These are phyloP conservation scores for Rhodotorula glutinis DNA, from an alignment of 1,284 basidiomycete genomes.

Conservation along the genomic window DNA sequence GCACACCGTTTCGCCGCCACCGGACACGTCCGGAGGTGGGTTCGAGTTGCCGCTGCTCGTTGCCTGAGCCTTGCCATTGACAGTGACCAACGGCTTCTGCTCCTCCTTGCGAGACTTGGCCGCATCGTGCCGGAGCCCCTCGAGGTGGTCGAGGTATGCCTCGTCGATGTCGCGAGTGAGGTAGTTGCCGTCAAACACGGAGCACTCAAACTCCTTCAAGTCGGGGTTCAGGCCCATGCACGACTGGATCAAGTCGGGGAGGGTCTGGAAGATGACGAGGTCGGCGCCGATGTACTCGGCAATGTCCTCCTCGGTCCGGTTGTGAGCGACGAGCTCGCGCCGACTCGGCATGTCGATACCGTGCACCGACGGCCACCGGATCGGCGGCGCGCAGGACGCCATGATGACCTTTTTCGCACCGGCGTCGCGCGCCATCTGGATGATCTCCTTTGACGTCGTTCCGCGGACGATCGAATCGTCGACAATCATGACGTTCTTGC, in stretches of 20 bases:
- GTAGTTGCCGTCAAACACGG: slow-evolving; percentile 96
- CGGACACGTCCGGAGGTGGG: no score
- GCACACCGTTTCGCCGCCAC: no score
- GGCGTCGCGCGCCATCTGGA: slow-evolving; percentile 99
- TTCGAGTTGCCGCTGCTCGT: no score
- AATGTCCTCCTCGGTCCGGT: slow-evolving; percentile 70
- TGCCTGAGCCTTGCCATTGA: no score
- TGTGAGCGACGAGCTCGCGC: slow-evolving; percentile 86
- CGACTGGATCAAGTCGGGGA: slow-evolving; percentile 81
- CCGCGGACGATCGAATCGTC: slow-evolving; percentile 99
- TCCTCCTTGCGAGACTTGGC: no score
- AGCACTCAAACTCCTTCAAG: slow-evolving; percentile 86
- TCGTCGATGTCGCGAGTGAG: slow-evolving; percentile 94
- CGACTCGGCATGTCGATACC: slow-evolving; percentile 99
- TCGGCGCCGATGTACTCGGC: slow-evolving; percentile 88
- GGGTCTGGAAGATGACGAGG: slow-evolving; percentile 95
- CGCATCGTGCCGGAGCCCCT: slow-evolving; percentile 53
- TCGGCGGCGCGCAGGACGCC: slow-evolving; percentile 95
- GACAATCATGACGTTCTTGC: slow-evolving; percentile 90
- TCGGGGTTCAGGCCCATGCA: slow-evolving; percentile 80
- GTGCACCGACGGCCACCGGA: slow-evolving; percentile 92
- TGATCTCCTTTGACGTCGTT: slow-evolving; percentile 97
- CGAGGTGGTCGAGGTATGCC: slow-evolving; percentile 72
- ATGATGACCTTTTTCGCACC: slow-evolving; percentile 97
- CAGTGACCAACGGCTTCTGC: no score